Percentiles rank a stretch among this genome's conserved stretches.
Conservation (phyloP, 441 rosid genomes). For the Croton setiger region DNA sequence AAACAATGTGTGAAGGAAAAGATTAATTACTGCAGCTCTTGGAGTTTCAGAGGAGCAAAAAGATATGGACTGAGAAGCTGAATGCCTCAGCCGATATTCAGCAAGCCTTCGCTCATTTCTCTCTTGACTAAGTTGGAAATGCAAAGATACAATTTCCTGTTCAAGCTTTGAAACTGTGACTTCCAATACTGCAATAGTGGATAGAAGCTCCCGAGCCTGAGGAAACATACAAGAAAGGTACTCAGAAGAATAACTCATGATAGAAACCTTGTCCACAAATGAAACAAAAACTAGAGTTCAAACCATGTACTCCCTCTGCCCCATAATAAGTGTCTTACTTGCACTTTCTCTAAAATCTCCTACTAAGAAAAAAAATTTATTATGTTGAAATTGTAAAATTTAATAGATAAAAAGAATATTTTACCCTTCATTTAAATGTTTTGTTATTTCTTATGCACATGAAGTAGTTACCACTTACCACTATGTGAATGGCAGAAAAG, state of each 20-base stretch:
- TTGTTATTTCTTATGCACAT: too few relatives aligned
- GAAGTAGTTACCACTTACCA: too few relatives aligned
- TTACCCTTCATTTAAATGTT: too few relatives aligned
- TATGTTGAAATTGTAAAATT: too few relatives aligned
- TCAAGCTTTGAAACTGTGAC: conserved; percentile 73
- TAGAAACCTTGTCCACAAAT: neutral
- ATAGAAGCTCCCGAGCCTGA: conserved; percentile 75
- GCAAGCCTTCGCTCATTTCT: conserved; percentile 77
- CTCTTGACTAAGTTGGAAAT: conserved; percentile 78
- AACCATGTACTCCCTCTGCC: too few relatives aligned
- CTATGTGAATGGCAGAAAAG: too few relatives aligned
- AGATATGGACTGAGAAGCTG: conserved; percentile 46
- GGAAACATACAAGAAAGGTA: conserved; percentile 13
- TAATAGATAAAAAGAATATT: too few relatives aligned
- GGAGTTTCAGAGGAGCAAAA: conserved; percentile 17
- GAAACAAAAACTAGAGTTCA: conserved; percentile 9
- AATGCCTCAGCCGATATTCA: conserved; percentile 57
- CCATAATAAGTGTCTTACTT: too few relatives aligned
- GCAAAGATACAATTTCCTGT: conserved; percentile 60
- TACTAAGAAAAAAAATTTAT: too few relatives aligned
- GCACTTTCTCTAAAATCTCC: too few relatives aligned
- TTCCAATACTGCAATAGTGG: conserved; percentile 61
- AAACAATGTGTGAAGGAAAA: conserved; percentile 3
- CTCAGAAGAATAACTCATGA: conserved; percentile 1
- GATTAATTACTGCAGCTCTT: conserved; percentile 27